These are phyloP conservation scores for Penicillium sp. DNA, from an alignment of 2,329 filamentous ascomycete species.

Conservation along the genomic window DNA sequence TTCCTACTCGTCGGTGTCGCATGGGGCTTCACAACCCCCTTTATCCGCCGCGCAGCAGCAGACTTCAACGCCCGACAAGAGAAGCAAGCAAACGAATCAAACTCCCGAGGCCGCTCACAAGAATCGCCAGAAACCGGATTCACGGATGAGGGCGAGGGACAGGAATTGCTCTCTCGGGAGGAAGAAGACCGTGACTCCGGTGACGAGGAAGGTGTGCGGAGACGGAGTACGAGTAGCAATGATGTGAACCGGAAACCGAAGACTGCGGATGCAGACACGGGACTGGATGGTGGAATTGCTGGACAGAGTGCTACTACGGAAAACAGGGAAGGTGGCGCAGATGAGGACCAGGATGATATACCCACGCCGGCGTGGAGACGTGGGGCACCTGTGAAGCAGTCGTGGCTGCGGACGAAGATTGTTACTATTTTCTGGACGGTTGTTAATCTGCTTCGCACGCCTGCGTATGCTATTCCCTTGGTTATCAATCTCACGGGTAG, in stretches of 20 bases:
- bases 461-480: conserved; percentile 79
- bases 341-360: conserved; percentile 17
- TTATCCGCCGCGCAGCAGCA: conserved; percentile 83
- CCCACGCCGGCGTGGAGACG: conserved; percentile 35
- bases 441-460: conserved; percentile 73
- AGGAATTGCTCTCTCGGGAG: conserved; percentile 18
- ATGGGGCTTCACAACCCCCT: conserved; percentile 90
- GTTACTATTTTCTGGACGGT: conserved; percentile 71
- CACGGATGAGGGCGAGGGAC: conserved; percentile 12
- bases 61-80: conserved; percentile 64
- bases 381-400: conserved; percentile 28
- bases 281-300: conserved; percentile 29
- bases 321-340: conserved; percentile 4
- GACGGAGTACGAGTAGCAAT: conserved; percentile 17
- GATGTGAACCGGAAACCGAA: conserved; percentile 7
- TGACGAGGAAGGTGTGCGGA: conserved; percentile 11
- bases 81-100: conserved; percentile 14
- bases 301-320: conserved; percentile 40
- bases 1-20: conserved; percentile 89
- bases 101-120: conserved; percentile 7
- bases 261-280: conserved; percentile 47
- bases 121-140: not conserved
- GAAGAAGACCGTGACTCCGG: not conserved
- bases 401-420: conserved; percentile 63
- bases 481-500: conserved; percentile 88